Evolutionary conservation across 2,329 filamentous ascomycete species (phyloP).

Genomic region (Aspergillus fischeri): DNA sequence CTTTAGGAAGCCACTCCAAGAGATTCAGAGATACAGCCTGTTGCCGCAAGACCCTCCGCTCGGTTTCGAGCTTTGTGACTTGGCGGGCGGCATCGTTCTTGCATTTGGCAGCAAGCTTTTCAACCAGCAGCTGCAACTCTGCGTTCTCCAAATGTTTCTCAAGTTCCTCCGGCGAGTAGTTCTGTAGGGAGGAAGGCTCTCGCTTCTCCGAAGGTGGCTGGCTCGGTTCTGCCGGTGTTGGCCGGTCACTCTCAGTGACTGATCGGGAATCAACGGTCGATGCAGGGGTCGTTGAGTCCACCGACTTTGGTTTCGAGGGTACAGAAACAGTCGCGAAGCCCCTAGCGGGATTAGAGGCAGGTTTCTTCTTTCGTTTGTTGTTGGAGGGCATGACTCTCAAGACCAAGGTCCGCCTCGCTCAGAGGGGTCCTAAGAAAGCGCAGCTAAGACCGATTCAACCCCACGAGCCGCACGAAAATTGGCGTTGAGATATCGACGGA

Average conservation of each 20-base stretch:
- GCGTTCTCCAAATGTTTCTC: slow-evolving; percentile 84
- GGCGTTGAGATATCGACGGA: neutral
- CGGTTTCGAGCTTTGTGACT: slow-evolving; percentile 73
- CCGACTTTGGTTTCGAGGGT: slow-evolving; percentile 70
- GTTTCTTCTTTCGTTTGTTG: slow-evolving; percentile 91
- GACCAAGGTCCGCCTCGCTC: neutral
- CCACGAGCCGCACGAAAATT: neutral
- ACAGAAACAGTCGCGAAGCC: slow-evolving; percentile 93
- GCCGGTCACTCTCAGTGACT: slow-evolving; percentile 29
- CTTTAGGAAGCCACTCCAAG: slow-evolving; percentile 74
- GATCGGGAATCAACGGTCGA: slow-evolving; percentile 25
- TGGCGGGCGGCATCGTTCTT: slow-evolving; percentile 76
- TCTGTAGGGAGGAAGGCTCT: slow-evolving; percentile 39
- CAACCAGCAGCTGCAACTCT: slow-evolving; percentile 82
- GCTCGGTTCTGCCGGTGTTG: slow-evolving; percentile 17
- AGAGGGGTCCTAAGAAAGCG: neutral
- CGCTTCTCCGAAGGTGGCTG: slow-evolving; percentile 12
- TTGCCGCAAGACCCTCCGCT: slow-evolving; percentile 72
- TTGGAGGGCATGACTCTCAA: slow-evolving; percentile 56
- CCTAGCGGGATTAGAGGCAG: slow-evolving; percentile 77
- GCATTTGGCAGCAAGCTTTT: slow-evolving; percentile 75
- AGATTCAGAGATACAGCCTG: slow-evolving; percentile 71
- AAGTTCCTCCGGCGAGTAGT: slow-evolving; percentile 78
- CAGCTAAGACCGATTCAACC: neutral
- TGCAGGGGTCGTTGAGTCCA: slow-evolving; percentile 30